A percentile compares a stretch with the other conserved stretches of the same genome.
Conservation (phyloP, 2,329 filamentous ascomycete genomes). For the Penicillium sp. region DNA sequence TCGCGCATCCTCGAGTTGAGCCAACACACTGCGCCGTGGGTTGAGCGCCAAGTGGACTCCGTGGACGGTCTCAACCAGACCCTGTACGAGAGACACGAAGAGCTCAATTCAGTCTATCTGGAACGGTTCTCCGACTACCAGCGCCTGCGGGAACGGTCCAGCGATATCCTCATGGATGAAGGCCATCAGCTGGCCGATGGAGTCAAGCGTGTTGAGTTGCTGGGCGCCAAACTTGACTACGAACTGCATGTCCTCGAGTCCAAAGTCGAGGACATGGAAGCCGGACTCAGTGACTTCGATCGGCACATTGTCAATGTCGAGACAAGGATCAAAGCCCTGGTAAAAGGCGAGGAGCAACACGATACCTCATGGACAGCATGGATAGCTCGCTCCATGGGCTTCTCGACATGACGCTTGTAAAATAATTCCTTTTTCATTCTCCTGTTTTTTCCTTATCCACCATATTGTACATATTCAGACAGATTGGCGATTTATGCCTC, state of each 20-base stretch:
- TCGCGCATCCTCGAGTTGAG: conserved; percentile 41
- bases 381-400: conserved; percentile 41
- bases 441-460: conserved; percentile 20
- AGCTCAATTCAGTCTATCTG: conserved; percentile 68
- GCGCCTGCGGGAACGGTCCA: conserved; percentile 65
- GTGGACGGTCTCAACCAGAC: conserved; percentile 63
- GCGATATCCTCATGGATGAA: conserved; percentile 71
- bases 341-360: conserved; percentile 64
- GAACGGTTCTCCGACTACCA: conserved; percentile 72
- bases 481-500: conserved; percentile 18
- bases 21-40: conserved; percentile 44
- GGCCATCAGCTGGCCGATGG: conserved; percentile 68
- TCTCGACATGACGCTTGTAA: conserved; percentile 21
- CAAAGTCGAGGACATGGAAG: conserved; percentile 84
- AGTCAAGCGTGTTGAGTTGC: conserved; percentile 75
- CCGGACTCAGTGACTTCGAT: conserved; percentile 77
- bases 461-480: conserved; percentile 30
- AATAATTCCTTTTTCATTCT: conserved; percentile 21
- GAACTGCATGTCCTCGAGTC: conserved; percentile 79
- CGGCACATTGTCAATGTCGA: conserved; percentile 74
- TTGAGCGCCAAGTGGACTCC: conserved; percentile 43
- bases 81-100: conserved; percentile 64
- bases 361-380: conserved; percentile 64
- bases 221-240: conserved; percentile 87
- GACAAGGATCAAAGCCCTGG: conserved; percentile 63